Evolutionary conservation across 805 yeast genomes (phyloP).

Genomic region (Cyberlindnera maritima): DNA sequence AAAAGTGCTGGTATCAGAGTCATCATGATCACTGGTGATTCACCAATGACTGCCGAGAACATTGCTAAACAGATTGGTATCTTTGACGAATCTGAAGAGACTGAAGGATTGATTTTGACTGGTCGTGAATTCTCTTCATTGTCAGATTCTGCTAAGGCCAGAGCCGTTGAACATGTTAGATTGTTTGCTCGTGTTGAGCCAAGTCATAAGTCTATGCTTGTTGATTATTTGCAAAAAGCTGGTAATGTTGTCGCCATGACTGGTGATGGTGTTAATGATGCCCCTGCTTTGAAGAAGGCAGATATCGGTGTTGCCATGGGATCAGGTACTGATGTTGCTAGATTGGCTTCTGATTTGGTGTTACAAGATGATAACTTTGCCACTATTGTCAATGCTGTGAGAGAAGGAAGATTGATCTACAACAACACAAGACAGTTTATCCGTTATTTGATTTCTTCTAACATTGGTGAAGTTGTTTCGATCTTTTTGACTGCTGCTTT

Average conservation of each 20-base stretch:
- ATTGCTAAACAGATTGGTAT: slow-evolving; percentile 46
- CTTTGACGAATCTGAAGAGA: slow-evolving; percentile 26
- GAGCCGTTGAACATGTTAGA: slow-evolving; percentile 44
- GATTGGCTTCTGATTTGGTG: slow-evolving; percentile 56
- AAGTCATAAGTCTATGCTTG: slow-evolving; percentile 49
- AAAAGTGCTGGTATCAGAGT: slow-evolving; percentile 41
- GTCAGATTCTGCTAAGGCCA: slow-evolving; percentile 36
- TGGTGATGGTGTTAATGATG: slow-evolving; percentile 91
- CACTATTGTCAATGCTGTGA: slow-evolving; percentile 54
- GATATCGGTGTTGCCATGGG: slow-evolving; percentile 68
- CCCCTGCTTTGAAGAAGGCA: slow-evolving; percentile 77
- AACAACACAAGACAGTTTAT: slow-evolving; percentile 41
- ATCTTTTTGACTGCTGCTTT: slow-evolving; percentile 53
- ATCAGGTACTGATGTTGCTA: slow-evolving; percentile 60
- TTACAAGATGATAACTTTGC: slow-evolving; percentile 54
- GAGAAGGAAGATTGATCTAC: slow-evolving; percentile 50
- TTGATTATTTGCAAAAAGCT: slow-evolving; percentile 41
- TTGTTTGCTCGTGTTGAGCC: slow-evolving; percentile 58
- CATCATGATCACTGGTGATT: slow-evolving; percentile 54
- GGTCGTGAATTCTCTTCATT: slow-evolving; percentile 36
- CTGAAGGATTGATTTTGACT: slow-evolving; percentile 34
- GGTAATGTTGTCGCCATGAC: slow-evolving; percentile 76
- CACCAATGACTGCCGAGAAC: slow-evolving; percentile 49
- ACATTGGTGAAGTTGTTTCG: slow-evolving; percentile 57
- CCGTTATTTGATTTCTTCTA: slow-evolving; percentile 46